A percentile compares a stretch with the other conserved stretches of the same genome.
Evolutionary conservation across 2,329 filamentous ascomycete genomes (phyloP).

Genomic region (Aspergillus aculeatinus): DNA sequence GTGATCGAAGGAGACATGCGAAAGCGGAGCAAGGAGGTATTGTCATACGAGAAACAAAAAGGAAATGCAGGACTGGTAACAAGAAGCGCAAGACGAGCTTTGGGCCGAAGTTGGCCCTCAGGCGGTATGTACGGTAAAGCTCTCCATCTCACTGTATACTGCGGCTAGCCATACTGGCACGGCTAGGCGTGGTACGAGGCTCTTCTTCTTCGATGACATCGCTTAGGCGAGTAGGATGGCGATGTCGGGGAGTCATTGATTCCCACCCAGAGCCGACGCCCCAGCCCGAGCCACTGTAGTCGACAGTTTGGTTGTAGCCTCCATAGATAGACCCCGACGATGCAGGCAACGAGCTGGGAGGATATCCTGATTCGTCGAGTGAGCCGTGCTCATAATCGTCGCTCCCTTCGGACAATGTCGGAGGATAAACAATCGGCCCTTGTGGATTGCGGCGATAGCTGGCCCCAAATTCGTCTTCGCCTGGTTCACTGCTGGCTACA

Average conservation of each 20-base stretch:
- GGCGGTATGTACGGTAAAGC: constrained; percentile 17
- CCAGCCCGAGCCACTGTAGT: constrained; percentile 68
- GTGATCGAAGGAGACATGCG: neutral
- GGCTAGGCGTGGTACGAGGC: constrained; percentile 67
- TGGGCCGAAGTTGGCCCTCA: neutral
- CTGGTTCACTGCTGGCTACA: constrained; percentile 57
- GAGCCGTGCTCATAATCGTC: constrained; percentile 56
- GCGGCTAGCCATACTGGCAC: constrained; percentile 46
- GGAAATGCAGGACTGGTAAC: constrained; percentile 2
- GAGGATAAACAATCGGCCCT: constrained; percentile 59
- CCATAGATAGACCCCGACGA: constrained; percentile 28
- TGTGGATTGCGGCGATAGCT: constrained; percentile 61
- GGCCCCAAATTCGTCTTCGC: constrained; percentile 70
- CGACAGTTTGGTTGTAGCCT: constrained; percentile 45
- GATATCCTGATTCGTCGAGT: constrained; percentile 42
- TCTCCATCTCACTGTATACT: constrained; percentile 26
- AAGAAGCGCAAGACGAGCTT: constrained; percentile 7
- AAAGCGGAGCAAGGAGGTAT: constrained; percentile 7
- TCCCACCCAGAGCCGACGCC: constrained; percentile 72
- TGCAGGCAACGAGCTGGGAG: constrained; percentile 23
- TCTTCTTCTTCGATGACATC: constrained; percentile 88
- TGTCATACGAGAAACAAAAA: constrained; percentile 8
- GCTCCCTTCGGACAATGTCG: constrained; percentile 49
- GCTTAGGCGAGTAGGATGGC: constrained; percentile 83
- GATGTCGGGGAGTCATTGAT: constrained; percentile 67